Conservation (phyloP, 441 rosid genomes). For the Macaranga tanarius region DNA sequence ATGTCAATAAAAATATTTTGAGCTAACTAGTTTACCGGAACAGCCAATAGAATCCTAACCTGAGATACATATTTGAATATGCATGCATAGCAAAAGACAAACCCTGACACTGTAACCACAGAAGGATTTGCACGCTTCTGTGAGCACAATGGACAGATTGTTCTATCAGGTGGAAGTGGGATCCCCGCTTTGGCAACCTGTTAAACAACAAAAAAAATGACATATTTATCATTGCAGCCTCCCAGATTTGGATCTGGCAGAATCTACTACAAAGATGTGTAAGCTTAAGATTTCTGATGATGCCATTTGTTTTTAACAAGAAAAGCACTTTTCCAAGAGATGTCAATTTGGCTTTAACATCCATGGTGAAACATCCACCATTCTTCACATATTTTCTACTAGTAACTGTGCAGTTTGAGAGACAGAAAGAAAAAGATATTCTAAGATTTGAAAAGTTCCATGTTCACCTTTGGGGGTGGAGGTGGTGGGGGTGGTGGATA, state of each 20-base stretch:
- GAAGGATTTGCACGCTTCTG: constrained; percentile 98
- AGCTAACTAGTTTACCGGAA: not conserved
- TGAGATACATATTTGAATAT: constrained; percentile 86
- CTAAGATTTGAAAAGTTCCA: not conserved
- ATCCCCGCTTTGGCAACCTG: constrained; percentile 94
- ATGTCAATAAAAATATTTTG: not conserved
- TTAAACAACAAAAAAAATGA: not conserved
- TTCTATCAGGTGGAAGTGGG: constrained; percentile 69
- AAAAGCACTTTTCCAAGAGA: not conserved
- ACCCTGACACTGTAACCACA: constrained; percentile 89
- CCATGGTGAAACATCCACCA: not conserved
- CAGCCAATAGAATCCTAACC: constrained; percentile 46
- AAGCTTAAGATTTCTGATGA: not conserved
- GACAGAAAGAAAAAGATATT: constrained; percentile 7
- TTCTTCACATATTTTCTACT: not conserved
- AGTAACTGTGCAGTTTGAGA: not conserved
- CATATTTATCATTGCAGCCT: not conserved
- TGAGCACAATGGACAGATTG: constrained; percentile 86
- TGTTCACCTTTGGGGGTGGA: constrained; percentile 82
- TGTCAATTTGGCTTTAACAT: not conserved
- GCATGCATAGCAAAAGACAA: constrained; percentile 95
- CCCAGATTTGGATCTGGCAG: not conserved
- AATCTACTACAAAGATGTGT: not conserved
- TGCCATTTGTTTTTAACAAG: not conserved
- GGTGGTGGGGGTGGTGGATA: constrained; percentile 99